phyloP scores from a whole-genome alignment of 176 grass and related monocot species.

The Cenchrus fungigraminus region DNA sequence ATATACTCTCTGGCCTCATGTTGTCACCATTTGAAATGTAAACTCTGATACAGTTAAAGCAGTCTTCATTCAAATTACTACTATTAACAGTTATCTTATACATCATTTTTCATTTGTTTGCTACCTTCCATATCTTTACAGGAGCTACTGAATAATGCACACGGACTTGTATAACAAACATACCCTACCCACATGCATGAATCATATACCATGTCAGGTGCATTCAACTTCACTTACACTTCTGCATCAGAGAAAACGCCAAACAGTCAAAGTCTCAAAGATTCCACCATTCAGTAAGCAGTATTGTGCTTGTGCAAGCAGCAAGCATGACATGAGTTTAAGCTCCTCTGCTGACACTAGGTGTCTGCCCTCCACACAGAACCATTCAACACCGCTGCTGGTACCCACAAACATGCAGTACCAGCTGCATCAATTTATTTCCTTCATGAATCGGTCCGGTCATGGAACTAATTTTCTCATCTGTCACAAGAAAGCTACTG shows the following conservation, averaged over 20 bases:
- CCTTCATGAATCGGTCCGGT: not conserved
- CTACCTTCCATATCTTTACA: not conserved
- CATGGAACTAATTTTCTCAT: not conserved
- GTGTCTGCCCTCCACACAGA: conserved; percentile 18
- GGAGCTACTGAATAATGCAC: not conserved
- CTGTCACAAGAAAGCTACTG: conserved; percentile 12
- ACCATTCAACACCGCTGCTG: conserved; percentile 35
- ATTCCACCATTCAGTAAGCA: conserved; percentile 33
- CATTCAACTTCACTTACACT: conserved; percentile 7
- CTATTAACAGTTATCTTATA: not conserved
- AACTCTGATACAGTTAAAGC: not conserved
- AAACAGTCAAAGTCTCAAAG: conserved; percentile 36
- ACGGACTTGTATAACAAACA: conserved; percentile 16
- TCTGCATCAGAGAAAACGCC: conserved; percentile 2
- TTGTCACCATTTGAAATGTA: not conserved
- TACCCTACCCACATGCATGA: conserved; percentile 10
- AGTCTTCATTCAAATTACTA: not conserved
- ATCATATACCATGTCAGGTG: conserved; percentile 23
- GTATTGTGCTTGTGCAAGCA: not conserved
- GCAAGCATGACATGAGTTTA: conserved; percentile 23
- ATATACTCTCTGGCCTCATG: not conserved
- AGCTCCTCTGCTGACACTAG: conserved; percentile 14
- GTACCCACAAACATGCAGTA: conserved; percentile 29
- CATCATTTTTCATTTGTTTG: not conserved
- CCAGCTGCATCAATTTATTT: conserved; percentile 13